Percentiles rank a stretch among this genome's conserved stretches.
These are phyloP conservation scores for Phoma herbarum DNA, from an alignment of 2,329 filamentous ascomycete genomes.

Conservation along the genomic window DNA sequence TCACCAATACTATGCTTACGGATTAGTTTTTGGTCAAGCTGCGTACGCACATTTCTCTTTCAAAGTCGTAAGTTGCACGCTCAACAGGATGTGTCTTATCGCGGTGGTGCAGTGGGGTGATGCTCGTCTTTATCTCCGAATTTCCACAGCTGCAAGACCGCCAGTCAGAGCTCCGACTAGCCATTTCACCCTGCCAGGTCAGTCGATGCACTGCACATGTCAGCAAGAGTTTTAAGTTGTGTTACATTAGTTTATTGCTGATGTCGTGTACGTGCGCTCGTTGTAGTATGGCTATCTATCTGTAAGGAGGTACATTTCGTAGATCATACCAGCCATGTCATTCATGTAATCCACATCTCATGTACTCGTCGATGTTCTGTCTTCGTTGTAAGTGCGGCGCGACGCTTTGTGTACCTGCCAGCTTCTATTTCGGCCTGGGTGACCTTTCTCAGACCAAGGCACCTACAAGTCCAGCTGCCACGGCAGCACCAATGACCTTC, in stretches of 20 bases:
- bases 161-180: background rate
- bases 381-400: background rate
- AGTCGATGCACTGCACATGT: slow-evolving; percentile 1
- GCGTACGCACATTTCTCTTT: background rate
- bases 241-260: background rate
- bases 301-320: background rate
- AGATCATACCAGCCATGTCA: background rate
- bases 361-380: background rate
- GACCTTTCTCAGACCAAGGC: slow-evolving; percentile 27
- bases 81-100: slow-evolving; percentile 14
- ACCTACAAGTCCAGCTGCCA: slow-evolving; percentile 38
- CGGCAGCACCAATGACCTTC: slow-evolving; percentile 30
- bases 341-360: background rate
- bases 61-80: slow-evolving; percentile 6
- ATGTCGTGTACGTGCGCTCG: background rate
- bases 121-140: slow-evolving; percentile 21
- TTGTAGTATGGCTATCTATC: background rate
- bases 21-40: background rate
- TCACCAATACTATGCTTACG: background rate
- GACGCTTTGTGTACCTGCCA: background rate
- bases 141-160: slow-evolving; percentile 4
- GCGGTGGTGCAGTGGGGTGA: slow-evolving; percentile 26
- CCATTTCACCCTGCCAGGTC: background rate
- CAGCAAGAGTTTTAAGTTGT: background rate
- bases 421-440: background rate